Conservation (phyloP, 257 asterid genomes). For the Perilla frutescens region DNA sequence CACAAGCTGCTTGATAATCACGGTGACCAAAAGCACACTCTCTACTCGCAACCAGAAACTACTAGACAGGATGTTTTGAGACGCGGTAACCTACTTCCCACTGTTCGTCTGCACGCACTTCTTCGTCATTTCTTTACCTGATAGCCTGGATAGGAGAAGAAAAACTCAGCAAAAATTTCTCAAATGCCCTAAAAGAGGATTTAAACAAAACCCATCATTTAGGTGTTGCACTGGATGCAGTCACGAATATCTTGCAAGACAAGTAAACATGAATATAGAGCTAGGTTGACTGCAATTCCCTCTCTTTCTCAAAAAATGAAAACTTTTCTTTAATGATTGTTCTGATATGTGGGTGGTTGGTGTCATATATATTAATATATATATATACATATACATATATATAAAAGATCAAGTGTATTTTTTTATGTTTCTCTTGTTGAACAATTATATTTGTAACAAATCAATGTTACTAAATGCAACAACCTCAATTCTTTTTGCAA, state of each 20-base stretch:
- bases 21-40: background rate
- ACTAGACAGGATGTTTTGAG: constrained; percentile 18
- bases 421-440: background rate
- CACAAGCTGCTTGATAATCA: constrained; percentile 32
- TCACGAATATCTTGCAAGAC: too few species aligned
- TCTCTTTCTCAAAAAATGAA: background rate
- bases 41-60: constrained; percentile 20
- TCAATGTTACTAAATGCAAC: background rate
- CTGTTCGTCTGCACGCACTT: constrained; percentile 25
- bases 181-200: background rate
- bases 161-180: constrained; percentile 16
- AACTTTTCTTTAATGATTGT: background rate
- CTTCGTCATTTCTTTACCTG: constrained; percentile 42
- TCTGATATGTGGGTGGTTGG: background rate
- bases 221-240: background rate
- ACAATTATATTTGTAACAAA: background rate
- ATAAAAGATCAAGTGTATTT: background rate
- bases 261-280: background rate
- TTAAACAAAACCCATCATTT: background rate
- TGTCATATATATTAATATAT: background rate
- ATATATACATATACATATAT: background rate
- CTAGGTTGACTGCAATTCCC: background rate
- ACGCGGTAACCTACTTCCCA: constrained; percentile 18
- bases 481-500: background rate
- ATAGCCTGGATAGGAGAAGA: constrained; percentile 41